phyloP scores from a whole-genome alignment of 352 stramenopile species.

The Phytophthora citrophthora region DNA sequence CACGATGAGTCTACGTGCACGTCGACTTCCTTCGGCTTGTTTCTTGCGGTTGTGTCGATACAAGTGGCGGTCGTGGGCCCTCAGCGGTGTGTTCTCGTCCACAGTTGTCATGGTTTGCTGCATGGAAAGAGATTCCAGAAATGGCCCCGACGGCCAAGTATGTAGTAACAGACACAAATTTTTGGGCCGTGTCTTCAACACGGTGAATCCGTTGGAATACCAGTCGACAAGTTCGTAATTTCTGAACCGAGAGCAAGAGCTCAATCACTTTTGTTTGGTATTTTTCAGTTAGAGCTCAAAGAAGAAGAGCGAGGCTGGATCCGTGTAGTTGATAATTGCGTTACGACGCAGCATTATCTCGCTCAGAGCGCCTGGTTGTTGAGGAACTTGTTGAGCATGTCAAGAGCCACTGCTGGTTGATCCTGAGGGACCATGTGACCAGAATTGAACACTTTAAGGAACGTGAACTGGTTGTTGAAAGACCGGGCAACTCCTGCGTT shows the following conservation, averaged over 20 bases:
- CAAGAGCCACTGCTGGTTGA: conserved; percentile 53
- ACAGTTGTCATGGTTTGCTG: conserved; percentile 6
- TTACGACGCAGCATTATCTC: not conserved
- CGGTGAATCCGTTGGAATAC: conserved; percentile 19
- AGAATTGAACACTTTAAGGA: conserved; percentile 66
- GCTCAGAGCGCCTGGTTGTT: conserved; percentile 40
- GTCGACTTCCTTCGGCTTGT: conserved; percentile 1
- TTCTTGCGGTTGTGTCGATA: conserved; percentile 20
- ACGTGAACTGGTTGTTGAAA: conserved; percentile 57
- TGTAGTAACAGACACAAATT: conserved; percentile 5
- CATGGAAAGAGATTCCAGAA: conserved; percentile 45
- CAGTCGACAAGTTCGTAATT: conserved; percentile 11
- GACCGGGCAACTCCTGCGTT: conserved; percentile 41
- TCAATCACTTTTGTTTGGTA: too few species aligned
- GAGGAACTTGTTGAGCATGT: conserved; percentile 80
- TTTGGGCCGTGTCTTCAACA: conserved; percentile 13
- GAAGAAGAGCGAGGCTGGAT: too few species aligned
- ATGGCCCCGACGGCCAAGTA: conserved; percentile 6
- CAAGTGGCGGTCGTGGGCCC: conserved; percentile 25
- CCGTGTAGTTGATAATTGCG: too few species aligned
- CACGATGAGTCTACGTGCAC: conserved; percentile 15
- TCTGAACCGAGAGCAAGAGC: conserved; percentile 12
- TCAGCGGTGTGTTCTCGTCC: conserved; percentile 27
- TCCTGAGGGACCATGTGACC: conserved; percentile 73
- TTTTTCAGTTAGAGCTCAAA: too few species aligned